A percentile compares a stretch with the other conserved stretches of the same genome.
Evolutionary conservation across 331 rosid genomes (phyloP).

Genomic region (Spiraea crenata): DNA sequence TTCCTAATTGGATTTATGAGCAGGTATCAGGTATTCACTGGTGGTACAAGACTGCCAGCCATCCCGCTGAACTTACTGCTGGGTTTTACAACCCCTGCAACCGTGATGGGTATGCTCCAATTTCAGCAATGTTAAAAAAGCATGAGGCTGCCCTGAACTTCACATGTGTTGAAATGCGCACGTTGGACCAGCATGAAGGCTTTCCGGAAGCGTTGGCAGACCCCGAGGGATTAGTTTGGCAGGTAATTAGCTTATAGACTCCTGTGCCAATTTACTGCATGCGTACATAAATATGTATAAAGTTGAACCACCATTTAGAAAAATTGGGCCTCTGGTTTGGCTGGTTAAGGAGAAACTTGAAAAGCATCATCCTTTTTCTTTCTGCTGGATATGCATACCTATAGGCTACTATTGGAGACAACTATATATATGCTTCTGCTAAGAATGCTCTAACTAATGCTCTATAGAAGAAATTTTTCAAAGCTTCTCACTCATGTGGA

Average conservation of each 20-base stretch:
- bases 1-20: constrained; percentile 33
- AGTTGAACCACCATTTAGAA: not conserved
- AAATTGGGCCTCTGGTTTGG: no score
- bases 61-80: constrained; percentile 92
- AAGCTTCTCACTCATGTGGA: not conserved
- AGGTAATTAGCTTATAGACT: constrained; percentile 43
- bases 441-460: not conserved
- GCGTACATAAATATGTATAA: not conserved
- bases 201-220: constrained; percentile 67
- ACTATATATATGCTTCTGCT: no score
- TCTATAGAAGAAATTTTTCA: not conserved
- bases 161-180: constrained; percentile 59
- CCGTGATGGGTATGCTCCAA: constrained; percentile 86
- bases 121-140: constrained; percentile 68
- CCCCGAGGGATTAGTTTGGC: constrained; percentile 88
- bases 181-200: constrained; percentile 53
- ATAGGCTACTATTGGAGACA: no score
- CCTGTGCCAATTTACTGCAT: not conserved
- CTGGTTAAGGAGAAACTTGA: not conserved
- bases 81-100: constrained; percentile 89
- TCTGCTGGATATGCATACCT: not conserved
- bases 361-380: not conserved
- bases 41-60: constrained; percentile 97
- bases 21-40: constrained; percentile 89
- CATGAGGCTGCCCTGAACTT: constrained; percentile 68